Percentiles rank a stretch among this genome's conserved stretches.
Evolutionary conservation across 257 asterid genomes (phyloP).

Genomic region (Galeopsis tetrahit): DNA sequence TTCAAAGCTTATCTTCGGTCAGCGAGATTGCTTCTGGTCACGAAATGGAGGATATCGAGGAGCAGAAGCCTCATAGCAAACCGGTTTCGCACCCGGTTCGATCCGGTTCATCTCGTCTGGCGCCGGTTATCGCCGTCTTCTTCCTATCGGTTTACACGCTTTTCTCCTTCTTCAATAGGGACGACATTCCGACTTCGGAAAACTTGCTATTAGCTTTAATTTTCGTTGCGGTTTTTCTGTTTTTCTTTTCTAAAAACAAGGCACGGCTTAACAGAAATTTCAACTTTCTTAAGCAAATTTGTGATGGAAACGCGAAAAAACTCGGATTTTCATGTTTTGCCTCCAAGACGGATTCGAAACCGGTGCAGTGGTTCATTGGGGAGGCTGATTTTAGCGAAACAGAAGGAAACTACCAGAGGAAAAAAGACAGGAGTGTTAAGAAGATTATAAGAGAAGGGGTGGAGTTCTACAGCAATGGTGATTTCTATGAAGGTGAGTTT

Average conservation of each 20-base stretch:
- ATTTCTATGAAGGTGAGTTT: conserved; percentile 89
- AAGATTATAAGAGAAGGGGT: conserved; percentile 67
- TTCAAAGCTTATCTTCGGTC: conserved; percentile 80
- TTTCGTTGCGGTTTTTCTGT: conserved; percentile 63
- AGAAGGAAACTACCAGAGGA: conserved; percentile 20
- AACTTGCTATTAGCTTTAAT: conserved; percentile 63
- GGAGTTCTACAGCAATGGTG: conserved; percentile 86
- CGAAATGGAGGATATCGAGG: conserved; percentile 69
- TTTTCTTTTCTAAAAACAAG: conserved; percentile 54
- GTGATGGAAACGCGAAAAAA: conserved; percentile 42
- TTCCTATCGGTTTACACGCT: conserved; percentile 59
- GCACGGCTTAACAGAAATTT: conserved; percentile 43
- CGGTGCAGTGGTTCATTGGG: conserved; percentile 87
- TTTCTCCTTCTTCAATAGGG: conserved; percentile 54
- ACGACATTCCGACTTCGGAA: conserved; percentile 62
- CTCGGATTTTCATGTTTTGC: conserved; percentile 43
- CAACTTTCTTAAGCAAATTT: conserved; percentile 41
- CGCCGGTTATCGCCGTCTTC: conserved; percentile 50
- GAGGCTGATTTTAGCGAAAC: conserved; percentile 40
- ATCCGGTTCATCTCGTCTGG: conserved; percentile 39
- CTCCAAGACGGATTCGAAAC: conserved; percentile 49
- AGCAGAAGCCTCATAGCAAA: conserved; percentile 83
- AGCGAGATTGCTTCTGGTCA: conserved; percentile 62
- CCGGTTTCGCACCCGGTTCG: conserved; percentile 43
- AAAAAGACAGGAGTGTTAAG: conserved; percentile 27